Evolutionary conservation across 805 yeast species (phyloP), one percentile per base, ranked within the genome.

Genomic region (Metschnikowia cerradonensis): DNA sequence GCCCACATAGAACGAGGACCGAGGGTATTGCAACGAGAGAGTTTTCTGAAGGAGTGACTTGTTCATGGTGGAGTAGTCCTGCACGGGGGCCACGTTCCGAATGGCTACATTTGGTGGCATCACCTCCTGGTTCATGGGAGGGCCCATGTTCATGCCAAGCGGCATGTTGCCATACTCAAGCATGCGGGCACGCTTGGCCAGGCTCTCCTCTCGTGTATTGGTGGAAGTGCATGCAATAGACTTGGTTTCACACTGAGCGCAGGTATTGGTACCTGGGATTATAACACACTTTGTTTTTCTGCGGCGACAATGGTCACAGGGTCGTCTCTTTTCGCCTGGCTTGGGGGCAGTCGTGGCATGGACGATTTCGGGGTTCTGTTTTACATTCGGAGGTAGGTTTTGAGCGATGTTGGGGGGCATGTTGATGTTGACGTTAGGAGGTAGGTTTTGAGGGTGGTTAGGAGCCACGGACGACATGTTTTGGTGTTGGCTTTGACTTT

Each of bases 1-100:
- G 1, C 98, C 97, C 19, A 91, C 84, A 60, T 83, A 87, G 61
- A 89, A 89, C 17, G 96, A 86, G 0, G 96, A 90, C 51, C 97
- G 73, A 1, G 98, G 97, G 60, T 84, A 89, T 63, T 90, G 97
- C 19, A 88, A 68, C n/a, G 88, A 79, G 32, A 84, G 71, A 0
- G 90, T 84, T 57, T 81, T 83, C 60, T 83, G 84, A 55, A 86
- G 73, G 23, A 86, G 66, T 3, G 89, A 83, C 53, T 83, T 78
- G 56, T 78, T 82, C 66, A 86, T 75, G 38, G 74, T 65, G 1
- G 88, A 77, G 65, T 86, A 86, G 64, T 86, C 91, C 47, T 80
- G 83, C 13, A 85, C 74, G 1, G 90, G 90, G 2, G 76, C 73
- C 23, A 73, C 77, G 37, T 79, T 82, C 48, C 85, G 61, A 34